phyloP scores from a whole-genome alignment of 129 eudicot genomes.

The Artemisia tridentata region DNA sequence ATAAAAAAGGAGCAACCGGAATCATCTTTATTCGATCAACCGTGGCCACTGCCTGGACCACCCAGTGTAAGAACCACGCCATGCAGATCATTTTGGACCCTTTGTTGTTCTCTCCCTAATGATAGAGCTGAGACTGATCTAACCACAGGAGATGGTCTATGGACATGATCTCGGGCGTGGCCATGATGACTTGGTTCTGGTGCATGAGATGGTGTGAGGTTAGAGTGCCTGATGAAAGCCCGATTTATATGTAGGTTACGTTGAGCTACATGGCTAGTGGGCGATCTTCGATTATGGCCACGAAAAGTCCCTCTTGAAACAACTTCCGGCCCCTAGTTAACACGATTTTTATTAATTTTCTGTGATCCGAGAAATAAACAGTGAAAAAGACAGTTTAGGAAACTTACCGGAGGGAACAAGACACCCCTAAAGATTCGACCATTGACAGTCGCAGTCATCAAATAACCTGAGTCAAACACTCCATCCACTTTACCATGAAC shows the following conservation, averaged over 20 bases:
- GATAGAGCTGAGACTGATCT: slow-evolving; percentile 25
- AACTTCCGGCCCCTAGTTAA: slow-evolving; percentile 55
- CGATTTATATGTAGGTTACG: slow-evolving; percentile 34
- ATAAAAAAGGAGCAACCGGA: slow-evolving; percentile 9
- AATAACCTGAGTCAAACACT: slow-evolving; percentile 85
- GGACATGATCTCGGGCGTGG: slow-evolving; percentile 21
- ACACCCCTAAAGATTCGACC: slow-evolving; percentile 89
- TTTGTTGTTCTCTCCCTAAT: slow-evolving; percentile 38
- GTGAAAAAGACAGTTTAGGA: background rate
- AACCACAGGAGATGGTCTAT: slow-evolving; percentile 36
- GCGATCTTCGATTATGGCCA: slow-evolving; percentile 36
- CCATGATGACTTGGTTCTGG: slow-evolving; percentile 34
- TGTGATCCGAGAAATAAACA: background rate
- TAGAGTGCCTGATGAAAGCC: slow-evolving; percentile 36
- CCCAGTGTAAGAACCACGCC: slow-evolving; percentile 86
- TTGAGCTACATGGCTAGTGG: slow-evolving; percentile 35
- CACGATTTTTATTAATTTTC: background rate
- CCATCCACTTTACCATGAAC: slow-evolving; percentile 92
- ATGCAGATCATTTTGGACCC: slow-evolving; percentile 56
- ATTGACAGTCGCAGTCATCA: slow-evolving; percentile 84
- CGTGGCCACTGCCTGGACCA: slow-evolving; percentile 57
- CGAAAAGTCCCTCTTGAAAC: slow-evolving; percentile 41
- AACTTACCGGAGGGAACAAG: slow-evolving; percentile 77
- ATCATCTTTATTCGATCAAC: slow-evolving; percentile 3
- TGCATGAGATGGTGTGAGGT: slow-evolving; percentile 21